phyloP scores from a whole-genome alignment of 2,329 filamentous ascomycete species.

The Apiospora phragmitis region DNA sequence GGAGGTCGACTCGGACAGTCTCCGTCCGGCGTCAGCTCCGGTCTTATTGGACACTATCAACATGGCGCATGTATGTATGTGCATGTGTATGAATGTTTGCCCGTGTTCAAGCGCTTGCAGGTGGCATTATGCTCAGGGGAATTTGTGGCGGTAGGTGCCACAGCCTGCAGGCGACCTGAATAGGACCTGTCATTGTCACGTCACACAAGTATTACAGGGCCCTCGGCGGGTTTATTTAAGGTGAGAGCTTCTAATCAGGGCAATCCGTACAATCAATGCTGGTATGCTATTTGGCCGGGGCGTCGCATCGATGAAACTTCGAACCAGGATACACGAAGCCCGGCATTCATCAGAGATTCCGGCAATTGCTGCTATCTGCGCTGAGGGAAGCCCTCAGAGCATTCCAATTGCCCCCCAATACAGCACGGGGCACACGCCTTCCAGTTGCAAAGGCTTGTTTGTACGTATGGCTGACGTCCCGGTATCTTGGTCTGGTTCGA shows the following conservation, averaged over 20 bases:
- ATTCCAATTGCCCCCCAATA: background rate
- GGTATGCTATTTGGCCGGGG: background rate
- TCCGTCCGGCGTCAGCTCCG: background rate
- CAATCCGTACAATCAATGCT: background rate
- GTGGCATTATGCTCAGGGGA: background rate
- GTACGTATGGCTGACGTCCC: background rate
- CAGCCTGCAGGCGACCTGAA: slow-evolving; percentile 6
- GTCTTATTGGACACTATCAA: background rate
- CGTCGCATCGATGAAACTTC: background rate
- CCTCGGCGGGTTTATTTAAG: background rate
- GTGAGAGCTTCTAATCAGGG: background rate
- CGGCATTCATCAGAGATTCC: background rate
- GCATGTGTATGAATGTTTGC: background rate
- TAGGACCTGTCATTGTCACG: slow-evolving; percentile 4
- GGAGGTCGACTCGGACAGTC: background rate
- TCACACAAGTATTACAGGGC: background rate
- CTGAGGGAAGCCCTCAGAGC: background rate
- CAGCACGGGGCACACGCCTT: background rate
- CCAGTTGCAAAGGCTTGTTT: background rate
- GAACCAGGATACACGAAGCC: background rate
- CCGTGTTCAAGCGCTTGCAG: background rate
- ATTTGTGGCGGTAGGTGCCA: background rate
- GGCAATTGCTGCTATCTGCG: background rate
- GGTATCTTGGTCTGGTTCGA: background rate
- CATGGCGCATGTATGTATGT: background rate